Base-by-base conservation (phyloP, 1,284 basidiomycete species). In the Xanthoconium separans region DNA sequence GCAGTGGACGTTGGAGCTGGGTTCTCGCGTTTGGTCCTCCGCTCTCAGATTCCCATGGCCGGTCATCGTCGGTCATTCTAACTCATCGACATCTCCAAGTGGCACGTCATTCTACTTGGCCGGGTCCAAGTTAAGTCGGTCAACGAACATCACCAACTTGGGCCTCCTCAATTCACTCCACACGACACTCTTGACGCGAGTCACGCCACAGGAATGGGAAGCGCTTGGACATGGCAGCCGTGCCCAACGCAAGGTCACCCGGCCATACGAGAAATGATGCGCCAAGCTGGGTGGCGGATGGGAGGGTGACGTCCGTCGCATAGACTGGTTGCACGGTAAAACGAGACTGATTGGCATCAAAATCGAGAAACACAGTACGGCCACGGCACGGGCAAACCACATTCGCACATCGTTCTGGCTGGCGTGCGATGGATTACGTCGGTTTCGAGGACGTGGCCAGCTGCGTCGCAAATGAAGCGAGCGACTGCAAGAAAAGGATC, bases 251-350 rank as follows among this genome's bases (percentile, higher is more conserved):
- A 78, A 78, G 61, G 77, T 84, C 27, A 77, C 83, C 15, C 75
- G 75, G 36, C 84, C 84, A 45, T 88, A 87, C 63, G 80, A 86
- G 65, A 75, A 75, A 57, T 73, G 85, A 39, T 88, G 86, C 58
- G 71, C 74, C 49, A 75, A 74, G 58, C 76, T 80, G 72, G 84
- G 83, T 37, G 83, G 81, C 13, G 84, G 83, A 16, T 85, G 84
- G 84, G 83, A 85, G 46, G 75, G 77, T 30, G 86, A 85, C 33
- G 82, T 88, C 30, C 76, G 82, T 47, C 71, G 85, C 43, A 68
- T 86, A 18, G 85, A 88, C 68, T 87, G 82, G 77, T 73, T 88
- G 39, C 81, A 81, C 30, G 76, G 78, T 36, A 85, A 84, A 63
- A 85, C 82, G 37, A 70, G 75, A 51, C 65, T 88, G 41, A 73